Percentiles rank a stretch among this genome's conserved stretches.
Evolutionary conservation across 257 asterid genomes (phyloP).

Genomic region (Nicotiana paniculata): DNA sequence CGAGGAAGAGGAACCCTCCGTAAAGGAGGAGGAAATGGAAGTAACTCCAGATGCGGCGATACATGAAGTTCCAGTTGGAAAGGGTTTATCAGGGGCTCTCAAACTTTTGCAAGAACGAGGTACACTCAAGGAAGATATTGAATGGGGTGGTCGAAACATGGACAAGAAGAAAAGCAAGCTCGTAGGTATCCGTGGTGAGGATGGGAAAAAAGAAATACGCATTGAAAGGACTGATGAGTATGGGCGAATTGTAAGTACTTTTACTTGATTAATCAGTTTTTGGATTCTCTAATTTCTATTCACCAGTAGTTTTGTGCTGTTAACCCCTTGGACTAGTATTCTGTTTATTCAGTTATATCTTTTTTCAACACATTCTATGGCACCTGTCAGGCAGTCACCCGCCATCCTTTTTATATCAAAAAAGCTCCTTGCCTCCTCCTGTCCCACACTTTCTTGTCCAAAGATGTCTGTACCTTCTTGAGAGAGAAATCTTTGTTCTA

Average conservation of each 20-base stretch:
- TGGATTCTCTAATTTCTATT: constrained; percentile 5
- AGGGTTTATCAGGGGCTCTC: constrained; percentile 79
- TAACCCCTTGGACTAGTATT: not conserved
- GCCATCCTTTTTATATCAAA: not conserved
- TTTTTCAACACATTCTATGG: not conserved
- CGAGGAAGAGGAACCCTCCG: constrained; percentile 35
- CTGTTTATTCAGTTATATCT: not conserved
- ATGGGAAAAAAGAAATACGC: constrained; percentile 66
- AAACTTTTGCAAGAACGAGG: constrained; percentile 82
- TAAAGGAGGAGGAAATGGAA: constrained; percentile 47
- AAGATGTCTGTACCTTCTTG: not conserved
- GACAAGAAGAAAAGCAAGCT: constrained; percentile 97
- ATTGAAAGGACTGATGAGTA: constrained; percentile 93
- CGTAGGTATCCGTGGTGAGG: constrained; percentile 59
- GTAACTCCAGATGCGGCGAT: constrained; percentile 64
- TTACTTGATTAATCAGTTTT: not conserved
- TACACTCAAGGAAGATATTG: constrained; percentile 77
- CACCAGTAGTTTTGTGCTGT: not conserved
- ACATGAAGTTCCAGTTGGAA: constrained; percentile 85
- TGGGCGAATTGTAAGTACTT: constrained; percentile 80
- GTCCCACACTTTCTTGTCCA: not conserved
- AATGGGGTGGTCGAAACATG: constrained; percentile 99
- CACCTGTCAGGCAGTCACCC: not conserved
- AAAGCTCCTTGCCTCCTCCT: not conserved
- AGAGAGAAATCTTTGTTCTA: not conserved